These are phyloP conservation scores for Microbotryum silenes-acaulis DNA, from an alignment of 1,284 basidiomycete species.

Conservation along the genomic window DNA sequence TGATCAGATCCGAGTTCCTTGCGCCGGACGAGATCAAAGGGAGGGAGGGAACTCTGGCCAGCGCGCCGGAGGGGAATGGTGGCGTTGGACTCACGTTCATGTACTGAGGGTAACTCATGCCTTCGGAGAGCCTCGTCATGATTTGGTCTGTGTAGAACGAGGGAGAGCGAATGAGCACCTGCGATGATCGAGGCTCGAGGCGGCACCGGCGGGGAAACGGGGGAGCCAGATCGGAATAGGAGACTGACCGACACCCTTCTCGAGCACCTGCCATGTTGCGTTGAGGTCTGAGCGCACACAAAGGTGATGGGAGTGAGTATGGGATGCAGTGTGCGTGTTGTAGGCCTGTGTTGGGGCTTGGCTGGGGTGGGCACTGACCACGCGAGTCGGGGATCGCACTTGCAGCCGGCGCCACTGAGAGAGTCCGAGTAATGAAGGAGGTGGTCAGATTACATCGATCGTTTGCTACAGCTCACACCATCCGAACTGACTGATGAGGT, in stretches of 20 bases:
- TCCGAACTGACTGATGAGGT: no score
- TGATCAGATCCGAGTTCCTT: not conserved
- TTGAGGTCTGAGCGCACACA: conserved; percentile 50
- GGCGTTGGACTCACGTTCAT: conserved; percentile 54
- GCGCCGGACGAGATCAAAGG: not conserved
- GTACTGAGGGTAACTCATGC: conserved; percentile 86
- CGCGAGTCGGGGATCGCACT: conserved; percentile 17
- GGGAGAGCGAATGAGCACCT: not conserved
- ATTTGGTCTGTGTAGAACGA: conserved; percentile 57
- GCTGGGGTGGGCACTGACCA: conserved; percentile 10
- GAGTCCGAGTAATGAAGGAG: not conserved
- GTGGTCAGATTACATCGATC: no score
- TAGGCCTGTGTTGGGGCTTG: not conserved
- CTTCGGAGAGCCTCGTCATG: conserved; percentile 76
- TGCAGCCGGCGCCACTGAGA: conserved; percentile 10
- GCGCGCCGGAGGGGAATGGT: not conserved
- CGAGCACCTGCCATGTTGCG: conserved; percentile 82
- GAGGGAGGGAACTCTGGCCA: not conserved
- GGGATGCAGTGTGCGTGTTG: not conserved
- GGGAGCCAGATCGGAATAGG: conserved; percentile 9
- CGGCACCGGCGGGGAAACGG: conserved; percentile 32
- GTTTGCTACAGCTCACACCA: no score
- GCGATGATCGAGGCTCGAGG: not conserved
- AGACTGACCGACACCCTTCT: conserved; percentile 57
- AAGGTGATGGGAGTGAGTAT: not conserved